Conservation (phyloP, 2,329 filamentous ascomycete species). For the Paracorniculantispora psalliotae region DNA sequence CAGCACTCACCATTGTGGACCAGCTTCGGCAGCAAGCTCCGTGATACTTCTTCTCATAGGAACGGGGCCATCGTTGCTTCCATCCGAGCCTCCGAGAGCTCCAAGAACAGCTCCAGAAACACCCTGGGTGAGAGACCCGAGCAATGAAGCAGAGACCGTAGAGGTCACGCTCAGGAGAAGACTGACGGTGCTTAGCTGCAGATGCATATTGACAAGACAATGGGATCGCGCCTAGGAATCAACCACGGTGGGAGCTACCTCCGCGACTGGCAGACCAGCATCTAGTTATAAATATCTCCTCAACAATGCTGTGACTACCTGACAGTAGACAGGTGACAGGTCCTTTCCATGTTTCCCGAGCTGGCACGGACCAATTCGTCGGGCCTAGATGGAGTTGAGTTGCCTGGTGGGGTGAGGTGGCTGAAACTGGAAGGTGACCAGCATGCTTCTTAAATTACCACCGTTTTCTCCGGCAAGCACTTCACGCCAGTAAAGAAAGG, state of each 20-base stretch:
- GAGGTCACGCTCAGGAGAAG: background rate
- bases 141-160: background rate
- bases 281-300: background rate
- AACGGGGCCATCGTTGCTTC: conserved; percentile 20
- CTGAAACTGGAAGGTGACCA: background rate
- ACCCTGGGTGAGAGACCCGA: background rate
- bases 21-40: conserved; percentile 36
- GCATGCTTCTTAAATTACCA: background rate
- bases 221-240: background rate
- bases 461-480: background rate
- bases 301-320: too few relatives aligned
- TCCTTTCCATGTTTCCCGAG: background rate
- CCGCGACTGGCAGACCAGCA: background rate
- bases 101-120: background rate
- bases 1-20: conserved; percentile 34
- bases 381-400: background rate
- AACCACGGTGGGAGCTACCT: background rate
- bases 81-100: background rate
- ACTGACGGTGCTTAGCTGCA: background rate
- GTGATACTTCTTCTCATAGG: conserved; percentile 46
- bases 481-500: background rate
- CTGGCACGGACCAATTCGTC: background rate
- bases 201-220: background rate
- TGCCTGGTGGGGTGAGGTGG: background rate
- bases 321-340: background rate